Base-by-base conservation (phyloP, 2,329 filamentous ascomycete genomes). In the Akanthomyces uredinophilus region DNA sequence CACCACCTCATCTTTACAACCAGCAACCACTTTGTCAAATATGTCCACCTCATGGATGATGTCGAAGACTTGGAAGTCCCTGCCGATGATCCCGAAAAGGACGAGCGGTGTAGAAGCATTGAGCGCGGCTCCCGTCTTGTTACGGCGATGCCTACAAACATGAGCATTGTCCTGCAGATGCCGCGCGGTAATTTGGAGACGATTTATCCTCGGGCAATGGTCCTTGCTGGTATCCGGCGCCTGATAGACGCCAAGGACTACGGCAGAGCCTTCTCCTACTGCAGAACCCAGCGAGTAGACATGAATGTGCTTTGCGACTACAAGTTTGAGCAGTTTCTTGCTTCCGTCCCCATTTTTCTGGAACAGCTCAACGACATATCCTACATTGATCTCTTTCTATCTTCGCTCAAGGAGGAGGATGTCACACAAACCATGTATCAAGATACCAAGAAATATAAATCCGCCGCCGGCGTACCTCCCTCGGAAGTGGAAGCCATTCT, bases 301-400 rank as follows among this genome's bases (percentile, higher is more conserved):
- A 93, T 98, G 89, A 99, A 99, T 70, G 94, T 99, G 64, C 79
- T 99, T 2, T 94, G 96, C 70, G 95, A 99, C 70, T 91, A 98
- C 75, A 87, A 87, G n/a, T 92, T 94, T 0, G 82, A 87, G 43
- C 90, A 96, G 67, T 97, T 99, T 71, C 82, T 97, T 72, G 78
- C 82, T 4, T 90, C 87, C 66, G 84, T 96, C 13, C 80, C 82
- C 0, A 74, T 90, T 0, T 96, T 99, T 70, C 80, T 98, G 37
- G 87, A 92, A 20, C 93, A 99, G 72, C 81, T 99, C 46, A 87
- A 88, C 68, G 92, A 91, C 65, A 81, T 90, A 14, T 85, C 92
- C 43, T 89, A 91, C 66, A 88, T 98, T 64, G 95, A 99, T 71
- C 81, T 98, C 22, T 96, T 99, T 68, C 79, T 99, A 18, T 96